These are phyloP conservation scores for Sarocladiaceae sp. DNA, from an alignment of 2,329 filamentous ascomycete genomes.

Conservation along the genomic window DNA sequence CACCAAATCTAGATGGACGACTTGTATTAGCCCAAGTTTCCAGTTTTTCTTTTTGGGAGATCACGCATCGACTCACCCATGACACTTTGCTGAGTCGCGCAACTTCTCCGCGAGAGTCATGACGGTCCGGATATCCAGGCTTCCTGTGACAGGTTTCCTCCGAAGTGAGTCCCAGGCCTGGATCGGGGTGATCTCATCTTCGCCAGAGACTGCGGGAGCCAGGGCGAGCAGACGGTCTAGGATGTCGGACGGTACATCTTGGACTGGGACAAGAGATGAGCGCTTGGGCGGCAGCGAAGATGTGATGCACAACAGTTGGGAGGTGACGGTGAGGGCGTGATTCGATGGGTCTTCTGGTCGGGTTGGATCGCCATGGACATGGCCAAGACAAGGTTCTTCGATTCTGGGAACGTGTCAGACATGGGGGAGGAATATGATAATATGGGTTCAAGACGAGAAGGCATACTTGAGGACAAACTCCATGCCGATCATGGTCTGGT, in stretches of 20 bases:
- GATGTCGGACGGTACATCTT: constrained; percentile 4
- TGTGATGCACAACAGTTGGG: constrained; percentile 5
- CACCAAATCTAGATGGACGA: no score
- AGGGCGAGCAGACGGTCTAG: constrained; percentile 4
- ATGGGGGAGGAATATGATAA: neutral
- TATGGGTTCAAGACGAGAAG: neutral
- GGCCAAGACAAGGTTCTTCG: constrained; percentile 6
- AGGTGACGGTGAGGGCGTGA: constrained; percentile 7
- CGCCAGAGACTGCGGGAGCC: constrained; percentile 2
- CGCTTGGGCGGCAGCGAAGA: neutral
- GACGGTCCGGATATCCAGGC: constrained; percentile 1
- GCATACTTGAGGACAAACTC: constrained; percentile 4
- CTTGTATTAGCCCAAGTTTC: no score
- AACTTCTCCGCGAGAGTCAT: constrained; percentile 5
- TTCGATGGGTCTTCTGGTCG: constrained; percentile 5
- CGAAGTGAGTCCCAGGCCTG: constrained; percentile 8
- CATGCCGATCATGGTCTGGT: constrained; percentile 7
- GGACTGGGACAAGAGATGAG: constrained; percentile 1
- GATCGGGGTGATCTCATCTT: constrained; percentile 4
- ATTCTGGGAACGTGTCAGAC: constrained; percentile 1
- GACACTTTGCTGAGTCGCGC: constrained; percentile 3
- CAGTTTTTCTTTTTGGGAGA: no score
- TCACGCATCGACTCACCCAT: constrained; percentile 7
- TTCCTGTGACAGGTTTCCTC: neutral
- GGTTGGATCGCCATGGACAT: constrained; percentile 2